Conservation (phyloP, 441 rosid species). For the Pelargonium myrrhifolium region DNA sequence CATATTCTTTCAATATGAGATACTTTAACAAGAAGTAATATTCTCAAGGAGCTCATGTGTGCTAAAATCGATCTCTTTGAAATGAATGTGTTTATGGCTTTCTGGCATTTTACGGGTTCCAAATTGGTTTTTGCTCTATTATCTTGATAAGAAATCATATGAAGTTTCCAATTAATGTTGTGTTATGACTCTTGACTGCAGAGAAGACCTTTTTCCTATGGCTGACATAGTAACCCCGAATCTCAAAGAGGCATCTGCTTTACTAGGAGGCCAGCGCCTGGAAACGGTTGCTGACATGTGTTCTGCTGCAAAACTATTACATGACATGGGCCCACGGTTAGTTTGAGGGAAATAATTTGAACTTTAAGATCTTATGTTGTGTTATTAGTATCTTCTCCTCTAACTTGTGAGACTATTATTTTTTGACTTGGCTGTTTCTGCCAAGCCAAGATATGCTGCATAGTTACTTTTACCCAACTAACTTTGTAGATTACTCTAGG, state of each 20-base stretch:
- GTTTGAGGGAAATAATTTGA: slow-evolving; percentile 9
- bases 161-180: background rate
- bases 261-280: slow-evolving; percentile 57
- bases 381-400: background rate
- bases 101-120: background rate
- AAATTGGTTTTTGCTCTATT: background rate
- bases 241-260: slow-evolving; percentile 82
- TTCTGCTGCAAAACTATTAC: slow-evolving; percentile 62
- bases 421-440: too few relatives aligned
- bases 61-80: too few relatives aligned
- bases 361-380: background rate
- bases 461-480: too few relatives aligned
- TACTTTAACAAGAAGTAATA: too few relatives aligned
- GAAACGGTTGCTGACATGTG: slow-evolving; percentile 68
- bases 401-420: background rate
- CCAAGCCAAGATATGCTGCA: too few relatives aligned
- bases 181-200: slow-evolving; percentile 29
- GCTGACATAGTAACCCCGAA: slow-evolving; percentile 88
- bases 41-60: too few relatives aligned
- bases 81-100: too few relatives aligned
- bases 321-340: slow-evolving; percentile 79
- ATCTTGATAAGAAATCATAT: background rate
- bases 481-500: background rate
- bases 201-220: slow-evolving; percentile 74
- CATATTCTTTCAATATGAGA: too few relatives aligned